Conservation (phyloP, 306 rosid species). For the Ormosia emarginata region DNA sequence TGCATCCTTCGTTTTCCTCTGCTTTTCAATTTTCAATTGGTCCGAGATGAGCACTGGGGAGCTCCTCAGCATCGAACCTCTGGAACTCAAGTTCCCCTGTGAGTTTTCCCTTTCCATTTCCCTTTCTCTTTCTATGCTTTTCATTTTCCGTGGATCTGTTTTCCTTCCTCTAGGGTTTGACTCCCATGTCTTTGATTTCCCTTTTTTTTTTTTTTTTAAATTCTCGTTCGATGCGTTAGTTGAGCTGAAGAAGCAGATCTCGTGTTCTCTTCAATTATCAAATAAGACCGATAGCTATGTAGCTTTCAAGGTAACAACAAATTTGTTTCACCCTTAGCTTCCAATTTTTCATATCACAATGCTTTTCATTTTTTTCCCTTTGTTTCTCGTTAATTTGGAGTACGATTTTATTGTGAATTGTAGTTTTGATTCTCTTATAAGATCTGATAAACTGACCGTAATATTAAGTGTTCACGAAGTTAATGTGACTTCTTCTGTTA, state of each 20-base stretch:
- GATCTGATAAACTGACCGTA: slow-evolving; percentile 15
- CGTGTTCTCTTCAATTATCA: slow-evolving; percentile 82
- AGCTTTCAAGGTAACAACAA: slow-evolving; percentile 72
- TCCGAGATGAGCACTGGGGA: slow-evolving; percentile 79
- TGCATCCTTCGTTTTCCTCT: background rate
- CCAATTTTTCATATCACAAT: background rate
- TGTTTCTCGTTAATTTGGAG: background rate
- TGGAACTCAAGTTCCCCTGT: slow-evolving; percentile 93
- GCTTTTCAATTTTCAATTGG: background rate
- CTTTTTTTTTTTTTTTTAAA: background rate
- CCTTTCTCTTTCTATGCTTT: slow-evolving; percentile 6
- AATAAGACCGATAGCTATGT: slow-evolving; percentile 89
- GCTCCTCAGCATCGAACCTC: slow-evolving; percentile 84
- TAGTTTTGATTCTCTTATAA: background rate
- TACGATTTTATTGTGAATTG: background rate
- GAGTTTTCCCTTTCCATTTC: slow-evolving; percentile 8
- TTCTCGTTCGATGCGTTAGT: slow-evolving; percentile 26
- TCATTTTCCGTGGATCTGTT: slow-evolving; percentile 29
- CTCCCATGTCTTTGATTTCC: background rate
- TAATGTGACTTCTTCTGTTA: background rate
- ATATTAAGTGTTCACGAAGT: background rate
- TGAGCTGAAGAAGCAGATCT: slow-evolving; percentile 98
- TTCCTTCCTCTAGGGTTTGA: slow-evolving; percentile 24
- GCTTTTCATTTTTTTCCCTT: background rate
- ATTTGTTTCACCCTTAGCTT: background rate